Evolutionary conservation across 768 basidiomycete genomes (phyloP), one percentile per base, ranked within the genome.

Genomic region (Pholiota molesta): DNA sequence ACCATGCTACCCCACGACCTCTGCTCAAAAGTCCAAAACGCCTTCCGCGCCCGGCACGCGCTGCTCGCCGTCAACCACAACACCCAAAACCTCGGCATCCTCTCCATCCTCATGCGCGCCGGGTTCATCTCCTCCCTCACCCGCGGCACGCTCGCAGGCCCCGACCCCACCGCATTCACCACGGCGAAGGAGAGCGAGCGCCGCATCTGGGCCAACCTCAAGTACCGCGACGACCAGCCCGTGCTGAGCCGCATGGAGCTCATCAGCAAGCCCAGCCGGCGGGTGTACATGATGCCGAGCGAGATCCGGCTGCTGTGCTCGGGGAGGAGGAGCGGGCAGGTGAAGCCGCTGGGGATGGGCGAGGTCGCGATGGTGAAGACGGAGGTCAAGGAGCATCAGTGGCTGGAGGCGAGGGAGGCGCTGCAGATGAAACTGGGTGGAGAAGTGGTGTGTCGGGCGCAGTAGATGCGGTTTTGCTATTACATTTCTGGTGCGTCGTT

Each of bases 321-420:
- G 1, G 97, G 97, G 6, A 77, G 92, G 59, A 79, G 94, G 60
- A 92, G 61, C 51, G 87, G 92, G 72, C 88, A 86, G 10, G 83
- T 97, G 13, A 86, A 86, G 62, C 94, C 96, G 0, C 79, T 99
- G 57, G 89, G 90, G 0, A 86, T 99, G 82, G 96, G 97, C 17
- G 97, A 99, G 78, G 86, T 99, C 65, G 91, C 92, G 21, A 85
- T 99, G 10, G 86, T 99, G 17, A 83, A 79, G 74, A 94, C 91
- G 54, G 81, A 81, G 66, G 82, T 81, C 68, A 85, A 78, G 76
- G 87, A 91, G 71, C 78, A 91, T 63, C 88, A 90, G 71, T 98
- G 92, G 88, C 66, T 97, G 68, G 97, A 99, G 73, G 96, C 95
- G 6, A 81, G 96, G 73, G 96, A 99, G 74, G 97, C 97, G 5